Base-by-base conservation (phyloP, 2,329 filamentous ascomycete species). In the Cercospora nicotianae region DNA sequence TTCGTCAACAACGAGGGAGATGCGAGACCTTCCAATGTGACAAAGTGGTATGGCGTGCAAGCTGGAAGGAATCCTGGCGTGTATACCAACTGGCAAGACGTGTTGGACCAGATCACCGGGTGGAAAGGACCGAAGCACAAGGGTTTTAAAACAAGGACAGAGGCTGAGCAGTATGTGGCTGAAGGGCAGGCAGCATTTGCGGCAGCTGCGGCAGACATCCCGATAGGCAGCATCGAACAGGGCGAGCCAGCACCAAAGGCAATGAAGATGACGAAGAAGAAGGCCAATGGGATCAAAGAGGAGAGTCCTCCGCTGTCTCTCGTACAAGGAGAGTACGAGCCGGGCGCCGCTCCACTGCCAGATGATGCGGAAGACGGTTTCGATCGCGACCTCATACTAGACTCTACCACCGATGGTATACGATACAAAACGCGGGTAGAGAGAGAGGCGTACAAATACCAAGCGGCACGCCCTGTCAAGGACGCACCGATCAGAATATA, bases 101-200 rank as follows among this genome's bases (percentile, higher is more conserved):
- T 91, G 10, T 84, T 90, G 69, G 83, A 88, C 70, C 91, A 94
- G 71, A 92, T 95, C 69, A 87, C 84, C 33, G 92, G 90, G 2
- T 90, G 89, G 76, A 90, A 90, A 73, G 89, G 88, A 5, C 86
- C 87, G 3, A 87, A 85, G 67, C 87, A 84, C 65, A 81, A 81
- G 72, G 77, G 77, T 7, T 86, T 85, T 70, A 75, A 80, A 45
- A 84, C 81, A 6, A 75, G 76, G 28, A 84, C 83, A 66, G 93
- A 96, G 78, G 94, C 94, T 0, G 88, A 94, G 75, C 87, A 87
- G 20, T 97, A 91, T 77, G 91, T 97, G 60, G 82, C 80, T 42
- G 79, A 77, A 55, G 69, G 68, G 10, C 48, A 30, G 26, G 53
- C 58, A 30, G 28, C 61, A 20, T 31, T 42, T 16, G 64, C 26